These are phyloP conservation scores for Syncephalastrum racemosum DNA, from an alignment of 371 early-diverging fungal genomes.

Conservation along the genomic window DNA sequence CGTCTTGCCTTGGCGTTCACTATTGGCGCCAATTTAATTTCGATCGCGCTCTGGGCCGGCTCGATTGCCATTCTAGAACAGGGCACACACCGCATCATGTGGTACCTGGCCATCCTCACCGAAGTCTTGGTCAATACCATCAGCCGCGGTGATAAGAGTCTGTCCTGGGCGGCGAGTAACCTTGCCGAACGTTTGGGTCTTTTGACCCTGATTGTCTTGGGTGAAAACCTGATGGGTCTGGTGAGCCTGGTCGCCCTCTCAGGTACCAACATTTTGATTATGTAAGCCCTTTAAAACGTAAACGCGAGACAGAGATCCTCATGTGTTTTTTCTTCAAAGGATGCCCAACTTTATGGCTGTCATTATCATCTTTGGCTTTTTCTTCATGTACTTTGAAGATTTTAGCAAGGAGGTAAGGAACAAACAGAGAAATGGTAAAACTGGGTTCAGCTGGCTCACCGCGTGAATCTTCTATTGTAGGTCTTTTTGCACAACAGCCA, in stretches of 20 bases:
- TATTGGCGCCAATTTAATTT: slow-evolving; percentile 48
- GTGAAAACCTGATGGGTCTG: slow-evolving; percentile 51
- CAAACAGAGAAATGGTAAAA: neutral
- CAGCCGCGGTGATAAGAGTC: slow-evolving; percentile 45
- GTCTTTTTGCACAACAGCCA: slow-evolving; percentile 44
- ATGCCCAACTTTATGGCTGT: slow-evolving; percentile 52
- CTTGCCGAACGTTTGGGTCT: slow-evolving; percentile 58
- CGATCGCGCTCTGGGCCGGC: slow-evolving; percentile 53
- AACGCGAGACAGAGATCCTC: neutral
- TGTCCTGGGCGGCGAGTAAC: slow-evolving; percentile 64
- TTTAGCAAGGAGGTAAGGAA: slow-evolving; percentile 47
- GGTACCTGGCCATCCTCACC: slow-evolving; percentile 49
- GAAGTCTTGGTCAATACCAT: slow-evolving; percentile 52
- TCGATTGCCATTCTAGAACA: slow-evolving; percentile 42
- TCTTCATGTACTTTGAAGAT: slow-evolving; percentile 56
- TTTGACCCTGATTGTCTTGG: slow-evolving; percentile 57
- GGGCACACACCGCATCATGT: slow-evolving; percentile 48
- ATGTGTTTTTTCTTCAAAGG: slow-evolving; percentile 14
- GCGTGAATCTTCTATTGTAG: slow-evolving; percentile 7
- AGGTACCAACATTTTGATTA: slow-evolving; percentile 30
- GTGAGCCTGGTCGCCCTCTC: slow-evolving; percentile 37
- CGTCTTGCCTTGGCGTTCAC: slow-evolving; percentile 39
- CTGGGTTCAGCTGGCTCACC: neutral
- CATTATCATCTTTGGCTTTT: slow-evolving; percentile 51
- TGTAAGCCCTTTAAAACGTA: slow-evolving; percentile 22